These are phyloP conservation scores for Xylariaceae sp. DNA, from an alignment of 2,329 filamentous ascomycete species.

Conservation along the genomic window DNA sequence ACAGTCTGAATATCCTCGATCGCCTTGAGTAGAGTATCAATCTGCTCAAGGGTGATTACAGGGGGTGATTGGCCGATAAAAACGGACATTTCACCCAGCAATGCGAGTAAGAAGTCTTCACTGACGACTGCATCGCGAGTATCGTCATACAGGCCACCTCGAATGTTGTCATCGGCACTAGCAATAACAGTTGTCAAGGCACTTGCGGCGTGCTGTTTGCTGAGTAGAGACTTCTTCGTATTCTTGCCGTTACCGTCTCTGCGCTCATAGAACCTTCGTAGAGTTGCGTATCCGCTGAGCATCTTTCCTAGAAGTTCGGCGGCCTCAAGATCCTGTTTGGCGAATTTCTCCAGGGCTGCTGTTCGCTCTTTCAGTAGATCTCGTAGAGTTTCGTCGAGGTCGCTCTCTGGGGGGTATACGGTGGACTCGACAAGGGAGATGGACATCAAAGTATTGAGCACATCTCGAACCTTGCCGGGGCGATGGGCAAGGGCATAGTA, in stretches of 20 bases:
- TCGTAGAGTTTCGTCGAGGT: slow-evolving; percentile 70
- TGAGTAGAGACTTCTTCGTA: slow-evolving; percentile 48
- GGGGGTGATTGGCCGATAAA: slow-evolving; percentile 59
- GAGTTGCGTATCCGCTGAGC: slow-evolving; percentile 86
- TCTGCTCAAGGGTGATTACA: slow-evolving; percentile 65
- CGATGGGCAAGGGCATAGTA: slow-evolving; percentile 88
- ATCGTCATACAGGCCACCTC: slow-evolving; percentile 82
- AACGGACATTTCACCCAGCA: slow-evolving; percentile 79
- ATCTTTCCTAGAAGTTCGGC: slow-evolving; percentile 79
- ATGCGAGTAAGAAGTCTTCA: slow-evolving; percentile 77
- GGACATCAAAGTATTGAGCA: slow-evolving; percentile 81
- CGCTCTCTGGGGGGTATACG: slow-evolving; percentile 66
- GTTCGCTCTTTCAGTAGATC: slow-evolving; percentile 69
- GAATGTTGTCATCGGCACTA: slow-evolving; percentile 85
- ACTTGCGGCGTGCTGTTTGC: slow-evolving; percentile 65
- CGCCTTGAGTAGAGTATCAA: slow-evolving; percentile 61
- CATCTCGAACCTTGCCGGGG: slow-evolving; percentile 72
- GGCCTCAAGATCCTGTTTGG: slow-evolving; percentile 72
- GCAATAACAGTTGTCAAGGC: slow-evolving; percentile 79
- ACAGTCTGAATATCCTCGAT: slow-evolving; percentile 69
- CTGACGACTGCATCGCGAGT: slow-evolving; percentile 77
- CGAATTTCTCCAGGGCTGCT: slow-evolving; percentile 66
- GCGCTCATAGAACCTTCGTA: slow-evolving; percentile 87
- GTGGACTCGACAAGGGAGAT: slow-evolving; percentile 83
- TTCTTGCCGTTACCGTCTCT: slow-evolving; percentile 56